A percentile compares a stretch with the other conserved stretches of the same genome.
These are phyloP conservation scores for Backusella morwellensis DNA, from an alignment of 192 early-diverging fungal species.

Conservation along the genomic window DNA sequence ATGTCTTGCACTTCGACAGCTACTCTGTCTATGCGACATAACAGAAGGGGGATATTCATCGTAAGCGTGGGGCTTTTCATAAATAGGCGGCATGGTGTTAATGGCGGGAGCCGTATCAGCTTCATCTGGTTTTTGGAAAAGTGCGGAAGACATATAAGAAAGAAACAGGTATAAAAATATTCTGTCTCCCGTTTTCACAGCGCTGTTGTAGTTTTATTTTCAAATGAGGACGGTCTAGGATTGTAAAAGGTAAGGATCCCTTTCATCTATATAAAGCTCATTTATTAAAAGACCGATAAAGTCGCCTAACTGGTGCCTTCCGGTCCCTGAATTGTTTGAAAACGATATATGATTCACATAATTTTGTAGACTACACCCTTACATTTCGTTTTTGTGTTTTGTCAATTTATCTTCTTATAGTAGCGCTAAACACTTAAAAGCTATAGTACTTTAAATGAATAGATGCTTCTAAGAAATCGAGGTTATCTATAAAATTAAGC, in stretches of 20 bases:
- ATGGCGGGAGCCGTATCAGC: neutral
- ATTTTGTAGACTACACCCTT: neutral
- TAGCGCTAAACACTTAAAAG: neutral
- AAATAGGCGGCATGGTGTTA: conserved; percentile 5
- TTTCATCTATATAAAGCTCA: neutral
- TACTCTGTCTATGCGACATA: neutral
- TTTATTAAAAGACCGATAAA: neutral
- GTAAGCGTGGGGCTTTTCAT: conserved; percentile 32
- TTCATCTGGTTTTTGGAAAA: conserved; percentile 23
- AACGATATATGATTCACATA: neutral
- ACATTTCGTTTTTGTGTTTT: neutral
- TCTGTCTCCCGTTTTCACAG: neutral
- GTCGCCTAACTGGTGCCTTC: neutral
- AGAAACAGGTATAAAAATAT: neutral
- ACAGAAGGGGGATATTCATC: conserved; percentile 15
- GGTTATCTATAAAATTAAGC: neutral
- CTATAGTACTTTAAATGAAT: neutral
- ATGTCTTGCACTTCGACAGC: neutral
- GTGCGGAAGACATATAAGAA: neutral
- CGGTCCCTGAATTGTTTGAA: neutral
- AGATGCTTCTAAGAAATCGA: neutral
- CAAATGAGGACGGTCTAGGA: neutral
- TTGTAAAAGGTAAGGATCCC: neutral
- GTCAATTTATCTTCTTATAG: neutral
- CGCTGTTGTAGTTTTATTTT: neutral